Evolutionary conservation across 441 rosid genomes (phyloP), one percentile per base, ranked within the genome.

Genomic region (Arabidopsis lyrata): DNA sequence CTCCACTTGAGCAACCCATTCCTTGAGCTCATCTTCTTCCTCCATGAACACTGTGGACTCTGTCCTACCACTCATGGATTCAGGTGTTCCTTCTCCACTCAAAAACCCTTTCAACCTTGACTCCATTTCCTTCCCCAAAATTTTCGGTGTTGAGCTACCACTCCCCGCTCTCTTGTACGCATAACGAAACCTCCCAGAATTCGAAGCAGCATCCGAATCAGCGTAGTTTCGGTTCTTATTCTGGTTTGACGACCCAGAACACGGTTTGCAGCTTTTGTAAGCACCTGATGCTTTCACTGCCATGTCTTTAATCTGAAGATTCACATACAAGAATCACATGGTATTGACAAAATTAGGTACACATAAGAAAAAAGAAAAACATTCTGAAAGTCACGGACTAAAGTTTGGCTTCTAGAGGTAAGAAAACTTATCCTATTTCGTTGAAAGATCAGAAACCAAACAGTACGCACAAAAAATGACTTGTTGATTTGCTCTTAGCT

Each of bases 1-100:
- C 81, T 91, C 97, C 70, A 93, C 95, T 79, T 93, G 98, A 50
- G 98, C 98, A 66, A 90, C 90, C 97, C 97, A 93, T 69, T 90
- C 97, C 75, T 90, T 93, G 6, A 90, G 90, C 75, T 90, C 95
- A 47, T 63, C 67, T 44, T 66, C 86, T 80, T 90, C 97, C 67
- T 84, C 92, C 54, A 89, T 84, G 75, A 90, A 86, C 52, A 88
- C 92, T 5, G 85, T 86, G 5, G 92, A 86, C 60, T 88, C 97
- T 4, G 91, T 85, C 60, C 92, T 77, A 13, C 92, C 92, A n/a
- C 97, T 91, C 50, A 80, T 81, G 1, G 97, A 93, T 5, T 86
- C 86, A 3, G 97, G 98, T 8, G 96, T 91, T 16, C 91, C 93
- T 83, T 93, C 98, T 5, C 91, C 94, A 56, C 98, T 90, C 0